phyloP scores from a whole-genome alignment of 345 rosid species.

The Murraya koenigii region DNA sequence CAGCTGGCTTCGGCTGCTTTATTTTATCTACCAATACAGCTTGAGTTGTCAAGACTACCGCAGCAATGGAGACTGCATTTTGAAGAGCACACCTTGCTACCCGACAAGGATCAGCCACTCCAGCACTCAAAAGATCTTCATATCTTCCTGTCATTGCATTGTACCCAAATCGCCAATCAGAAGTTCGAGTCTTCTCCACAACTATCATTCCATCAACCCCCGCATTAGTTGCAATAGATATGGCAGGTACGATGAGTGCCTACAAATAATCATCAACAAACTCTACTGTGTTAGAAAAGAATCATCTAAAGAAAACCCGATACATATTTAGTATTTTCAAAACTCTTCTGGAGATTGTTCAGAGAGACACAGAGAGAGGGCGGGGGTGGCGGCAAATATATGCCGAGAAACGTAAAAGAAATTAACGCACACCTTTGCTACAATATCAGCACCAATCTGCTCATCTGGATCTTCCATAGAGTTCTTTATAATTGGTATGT shows the following conservation, averaged over 20 bases:
- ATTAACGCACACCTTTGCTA: slow-evolving; percentile 43
- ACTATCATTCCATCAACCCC: slow-evolving; percentile 76
- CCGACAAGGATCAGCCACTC: slow-evolving; percentile 72
- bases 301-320: background rate
- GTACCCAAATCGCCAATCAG: slow-evolving; percentile 69
- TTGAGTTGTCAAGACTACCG: slow-evolving; percentile 72
- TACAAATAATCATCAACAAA: slow-evolving; percentile 23
- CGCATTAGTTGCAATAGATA: slow-evolving; percentile 72
- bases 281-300: background rate
- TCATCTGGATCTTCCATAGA: slow-evolving; percentile 61
- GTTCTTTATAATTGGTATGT: slow-evolving; percentile 44
- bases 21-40: slow-evolving; percentile 74
- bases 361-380: background rate
- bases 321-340: no score
- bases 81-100: slow-evolving; percentile 82
- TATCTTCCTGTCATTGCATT: slow-evolving; percentile 71
- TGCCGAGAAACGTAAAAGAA: background rate
- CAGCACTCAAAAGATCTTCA: slow-evolving; percentile 71
- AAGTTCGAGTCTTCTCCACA: slow-evolving; percentile 60
- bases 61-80: slow-evolving; percentile 80
- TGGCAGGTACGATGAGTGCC: slow-evolving; percentile 81
- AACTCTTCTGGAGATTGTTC: no score
- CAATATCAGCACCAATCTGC: slow-evolving; percentile 71
- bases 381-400: no score
- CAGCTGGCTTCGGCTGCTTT: slow-evolving; percentile 54